Evolutionary conservation across 1,284 basidiomycete genomes (phyloP), one percentile per base, ranked within the genome.

Genomic region (Sphagnurus paluster): DNA sequence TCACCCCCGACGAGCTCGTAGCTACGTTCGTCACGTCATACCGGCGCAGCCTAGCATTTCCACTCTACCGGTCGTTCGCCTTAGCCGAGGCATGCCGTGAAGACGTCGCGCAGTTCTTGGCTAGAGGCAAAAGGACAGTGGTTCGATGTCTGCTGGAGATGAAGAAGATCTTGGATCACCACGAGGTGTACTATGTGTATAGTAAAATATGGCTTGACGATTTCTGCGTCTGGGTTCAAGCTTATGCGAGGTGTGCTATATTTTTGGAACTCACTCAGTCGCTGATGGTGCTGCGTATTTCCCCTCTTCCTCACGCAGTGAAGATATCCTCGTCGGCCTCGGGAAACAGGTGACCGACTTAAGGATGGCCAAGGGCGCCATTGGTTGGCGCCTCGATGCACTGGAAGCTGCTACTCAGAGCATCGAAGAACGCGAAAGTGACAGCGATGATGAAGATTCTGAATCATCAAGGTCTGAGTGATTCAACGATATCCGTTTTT

Each of bases 121-220:
- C 63, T 7, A 73, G 68, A 48, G 89, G 89, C 3, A 82, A 75
- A 62, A 76, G 84, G 25, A 68, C 67, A 17, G 69, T 87, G 25
- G 63, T 80, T 38, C 78, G 83, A 53, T 82, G 75, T 56, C 70
- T 91, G 34, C 67, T 91, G 34, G 81, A 80, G 59, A 73, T 82
- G 67, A 89, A 85, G 64, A 63, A 72, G 38, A 79, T 89, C 40
- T 64, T 91, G 48, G 87, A 90, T 58, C 80, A 79, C 56, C 87
- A 90, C 55, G 88, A 89, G 52, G 83, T 87, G 9, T 91, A 90
- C 66, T 90, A 89, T 61, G 72, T 90, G 19, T 91, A 90, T 63
- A 84, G 79, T 63, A 89, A 88, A 60, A 76, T 90, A 34, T 91
- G 88, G 88, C 53, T 90, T 32, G 84, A 90, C 53, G 89, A 90